Conservation (phyloP, 176 grass and related monocot species). For the Triticum dicoccoides region DNA sequence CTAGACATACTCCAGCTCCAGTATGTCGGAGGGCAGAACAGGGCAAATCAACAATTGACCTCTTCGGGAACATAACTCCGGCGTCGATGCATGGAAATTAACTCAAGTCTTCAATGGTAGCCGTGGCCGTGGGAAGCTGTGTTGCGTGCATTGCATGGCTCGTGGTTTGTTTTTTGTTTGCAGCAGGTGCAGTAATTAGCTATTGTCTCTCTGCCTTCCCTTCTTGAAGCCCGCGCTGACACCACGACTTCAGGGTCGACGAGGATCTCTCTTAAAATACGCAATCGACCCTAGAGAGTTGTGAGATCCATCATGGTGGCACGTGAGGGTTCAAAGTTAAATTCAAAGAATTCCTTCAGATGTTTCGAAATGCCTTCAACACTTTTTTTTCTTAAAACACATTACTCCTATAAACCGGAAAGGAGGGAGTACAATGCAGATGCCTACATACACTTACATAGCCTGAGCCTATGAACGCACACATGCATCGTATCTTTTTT, state of each 20-base stretch:
- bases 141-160: background rate
- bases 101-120: background rate
- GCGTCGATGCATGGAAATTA: background rate
- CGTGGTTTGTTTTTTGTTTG: background rate
- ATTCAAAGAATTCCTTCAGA: background rate
- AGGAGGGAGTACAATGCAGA: no score
- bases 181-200: background rate
- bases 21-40: background rate
- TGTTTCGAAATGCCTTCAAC: no score
- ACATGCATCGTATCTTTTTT: no score
- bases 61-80: background rate
- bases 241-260: constrained; percentile 8
- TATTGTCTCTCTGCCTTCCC: background rate
- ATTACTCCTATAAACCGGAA: no score
- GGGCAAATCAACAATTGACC: background rate
- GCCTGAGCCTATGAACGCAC: no score
- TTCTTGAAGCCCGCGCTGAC: background rate
- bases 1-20: no score
- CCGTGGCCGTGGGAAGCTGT: background rate
- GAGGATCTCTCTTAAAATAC: background rate
- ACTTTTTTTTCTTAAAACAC: no score
- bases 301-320: background rate
- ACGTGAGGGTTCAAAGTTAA: background rate
- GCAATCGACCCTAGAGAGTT: background rate
- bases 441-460: no score